These are phyloP conservation scores for Eragrostis tef DNA, from an alignment of 202 grass and related monocot genomes.

Conservation along the genomic window DNA sequence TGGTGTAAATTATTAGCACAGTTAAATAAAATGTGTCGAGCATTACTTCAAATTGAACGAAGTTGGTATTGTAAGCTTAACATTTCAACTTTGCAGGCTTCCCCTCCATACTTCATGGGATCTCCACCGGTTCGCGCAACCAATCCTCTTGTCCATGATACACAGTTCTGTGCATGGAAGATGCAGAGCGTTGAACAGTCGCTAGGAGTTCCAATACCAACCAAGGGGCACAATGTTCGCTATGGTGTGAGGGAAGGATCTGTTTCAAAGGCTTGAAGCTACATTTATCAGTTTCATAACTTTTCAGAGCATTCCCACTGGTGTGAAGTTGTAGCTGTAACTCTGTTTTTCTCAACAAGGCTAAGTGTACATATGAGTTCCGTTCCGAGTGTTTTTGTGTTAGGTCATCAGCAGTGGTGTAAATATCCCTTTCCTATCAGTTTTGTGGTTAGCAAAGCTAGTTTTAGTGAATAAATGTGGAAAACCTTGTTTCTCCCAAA, in stretches of 20 bases:
- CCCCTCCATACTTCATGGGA: constrained; percentile 66
- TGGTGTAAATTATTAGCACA: neutral
- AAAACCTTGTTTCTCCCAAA: constrained; percentile 41
- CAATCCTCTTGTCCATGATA: constrained; percentile 65
- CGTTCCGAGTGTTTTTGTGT: constrained; percentile 3
- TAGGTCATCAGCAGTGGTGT: constrained; percentile 19
- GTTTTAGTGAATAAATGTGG: constrained; percentile 36
- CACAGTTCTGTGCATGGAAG: constrained; percentile 52
- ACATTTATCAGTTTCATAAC: constrained; percentile 49
- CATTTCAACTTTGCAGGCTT: constrained; percentile 51
- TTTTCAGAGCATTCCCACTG: neutral
- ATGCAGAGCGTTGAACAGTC: constrained; percentile 44
- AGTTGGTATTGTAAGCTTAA: constrained; percentile 8
- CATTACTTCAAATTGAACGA: neutral
- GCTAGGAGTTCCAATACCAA: constrained; percentile 51
- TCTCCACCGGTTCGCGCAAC: constrained; percentile 62
- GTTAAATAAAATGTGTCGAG: neutral
- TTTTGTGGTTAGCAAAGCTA: constrained; percentile 35
- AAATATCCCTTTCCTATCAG: constrained; percentile 28
- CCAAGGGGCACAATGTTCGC: constrained; percentile 17
- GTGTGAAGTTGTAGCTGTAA: constrained; percentile 21
- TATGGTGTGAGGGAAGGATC: constrained; percentile 23
- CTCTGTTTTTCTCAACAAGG: constrained; percentile 43
- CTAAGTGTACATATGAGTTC: constrained; percentile 47
- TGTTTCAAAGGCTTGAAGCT: constrained; percentile 46